A percentile compares a stretch with the other conserved stretches of the same genome.
phyloP scores from a whole-genome alignment of 23 red algal species.

The Pyropia yezoensis region DNA sequence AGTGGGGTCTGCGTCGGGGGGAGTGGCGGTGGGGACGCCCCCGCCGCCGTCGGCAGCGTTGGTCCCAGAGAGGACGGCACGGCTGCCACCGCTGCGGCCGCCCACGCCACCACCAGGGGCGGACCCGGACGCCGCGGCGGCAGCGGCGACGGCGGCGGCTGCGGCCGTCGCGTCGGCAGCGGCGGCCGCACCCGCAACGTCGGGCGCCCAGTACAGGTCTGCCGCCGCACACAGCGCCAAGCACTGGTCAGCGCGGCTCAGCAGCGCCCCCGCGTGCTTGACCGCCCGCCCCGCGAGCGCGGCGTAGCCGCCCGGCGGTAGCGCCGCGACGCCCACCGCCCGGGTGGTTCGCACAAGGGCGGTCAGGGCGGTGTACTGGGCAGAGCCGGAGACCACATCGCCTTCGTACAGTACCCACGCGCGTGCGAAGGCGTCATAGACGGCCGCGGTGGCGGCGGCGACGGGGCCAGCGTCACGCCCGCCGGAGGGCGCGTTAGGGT shows the following conservation, averaged over 20 bases:
- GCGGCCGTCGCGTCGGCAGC: too few relatives aligned
- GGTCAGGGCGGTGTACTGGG: conserved; percentile 33
- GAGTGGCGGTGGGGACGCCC: background rate
- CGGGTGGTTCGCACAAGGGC: conserved; percentile 28
- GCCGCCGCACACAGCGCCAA: conserved; percentile 48
- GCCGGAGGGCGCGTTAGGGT: conserved; percentile 14
- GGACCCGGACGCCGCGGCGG: background rate
- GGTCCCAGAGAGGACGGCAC: background rate
- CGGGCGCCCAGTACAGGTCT: conserved; percentile 27
- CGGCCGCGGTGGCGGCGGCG: background rate
- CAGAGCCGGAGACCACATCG: conserved; percentile 20
- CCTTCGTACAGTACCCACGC: conserved; percentile 47
- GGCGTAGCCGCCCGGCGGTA: conserved; percentile 49
- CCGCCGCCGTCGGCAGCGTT: conserved; percentile 25
- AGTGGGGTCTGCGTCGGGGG: background rate
- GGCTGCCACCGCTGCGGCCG: too few relatives aligned
- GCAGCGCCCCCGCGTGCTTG: conserved; percentile 57
- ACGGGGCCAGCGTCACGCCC: background rate
- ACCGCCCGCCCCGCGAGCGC: conserved; percentile 46
- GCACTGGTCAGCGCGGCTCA: conserved; percentile 77
- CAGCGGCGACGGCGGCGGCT: background rate
- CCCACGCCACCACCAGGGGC: too few relatives aligned
- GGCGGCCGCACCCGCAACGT: background rate
- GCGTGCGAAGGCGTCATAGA: conserved; percentile 56
- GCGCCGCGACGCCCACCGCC: conserved; percentile 10